Base-by-base conservation (phyloP, 257 asterid genomes). In the Cruciata laevipes region DNA sequence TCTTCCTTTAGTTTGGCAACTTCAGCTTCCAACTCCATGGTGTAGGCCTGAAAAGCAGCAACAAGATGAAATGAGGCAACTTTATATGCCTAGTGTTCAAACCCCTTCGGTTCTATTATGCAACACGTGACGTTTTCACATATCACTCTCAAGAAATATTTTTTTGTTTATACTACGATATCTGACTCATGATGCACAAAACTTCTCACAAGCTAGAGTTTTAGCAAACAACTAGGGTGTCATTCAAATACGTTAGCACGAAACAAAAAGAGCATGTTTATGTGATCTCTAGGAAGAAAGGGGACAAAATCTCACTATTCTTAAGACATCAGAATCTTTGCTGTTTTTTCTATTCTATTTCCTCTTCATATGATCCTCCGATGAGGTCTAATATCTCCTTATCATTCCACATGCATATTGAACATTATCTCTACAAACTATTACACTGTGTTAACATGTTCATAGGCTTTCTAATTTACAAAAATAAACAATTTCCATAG, bases 1-100 rank as follows among this genome's bases (percentile, higher is more conserved):
- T 91, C 98, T 81, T 89, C 98, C 80, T 91, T 91, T 66, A 91
- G 79, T 74, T 87, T 87, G 59, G 95, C 92, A 35, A 89, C 92
- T 86, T 91, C 98, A 55, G 81, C 93, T 85, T 91, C 98, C 85
- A 91, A 77, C 71, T 91, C 98, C 83, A 68, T 74, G 0, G 89
- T 91, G 71, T 87, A 89, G 18, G 98, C 98, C 98, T 89, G 66
- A 11, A 61, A 72, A 35, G n/a, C 44, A 51, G n/a, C 65, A 67
- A 20, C 17, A 23, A 58, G 13, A 42, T 42, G 7, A 65, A 63
- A 13, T n/a, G 16, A 44, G 51, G 14, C 30, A 7, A 7, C 21
- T 14, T 30, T 42, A 61, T 23, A 7, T 49, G 61, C 61, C 61
- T 20, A 12, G 35, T 61, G 7, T 12, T 23, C 23, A 31, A 49